Evolutionary conservation across 306 rosid genomes (phyloP), one percentile per base, ranked within the genome.

Genomic region (Aeschynomene evenia): DNA sequence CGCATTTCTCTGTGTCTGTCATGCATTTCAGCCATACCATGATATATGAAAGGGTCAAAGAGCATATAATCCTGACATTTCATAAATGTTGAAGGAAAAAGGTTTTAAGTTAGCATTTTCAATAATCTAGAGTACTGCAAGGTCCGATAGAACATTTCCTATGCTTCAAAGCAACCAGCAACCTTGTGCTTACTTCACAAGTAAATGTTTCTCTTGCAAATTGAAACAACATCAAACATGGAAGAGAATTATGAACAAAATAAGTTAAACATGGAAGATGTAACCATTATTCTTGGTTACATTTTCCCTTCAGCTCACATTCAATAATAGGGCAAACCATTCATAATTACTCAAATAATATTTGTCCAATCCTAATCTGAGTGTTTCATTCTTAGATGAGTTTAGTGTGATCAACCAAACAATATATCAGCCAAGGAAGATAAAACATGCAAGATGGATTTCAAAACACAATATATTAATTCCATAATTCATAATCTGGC

Each of bases 1-100:
- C 96, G 96, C 97, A 91, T 86, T 76, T 87, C 96, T 76, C 97
- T 81, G 83, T 91, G 97, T 80, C 97, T 78, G 79, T 91, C 97
- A 51, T 91, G 93, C 82, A 85, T 77, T 77, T 91, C 97, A 33
- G 93, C 91, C 85, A 88, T 76, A 36, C 89, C 93, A 71, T 86
- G 93, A 72, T 79, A 80, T 65, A 86, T 69, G 75, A 82, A 91
- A 21, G 96, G 96, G 79, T 91, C 97, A 69, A 91, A 66, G 40
- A 87, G 76, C 93, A 85, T 69, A 81, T 85, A 80, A 81, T 91
- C 97, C 97, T 91, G 91, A 65, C 29, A 79, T 34, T 65, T 55
- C 59, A 78, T 59, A 69, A 7, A 64, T 56, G 68, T 78, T 57
- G 60, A 61, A 49, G 55, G 56, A 63, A 77, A n/a, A 66, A 64